phyloP scores from a whole-genome alignment of 441 rosid species.

The Corymbia calophylla region DNA sequence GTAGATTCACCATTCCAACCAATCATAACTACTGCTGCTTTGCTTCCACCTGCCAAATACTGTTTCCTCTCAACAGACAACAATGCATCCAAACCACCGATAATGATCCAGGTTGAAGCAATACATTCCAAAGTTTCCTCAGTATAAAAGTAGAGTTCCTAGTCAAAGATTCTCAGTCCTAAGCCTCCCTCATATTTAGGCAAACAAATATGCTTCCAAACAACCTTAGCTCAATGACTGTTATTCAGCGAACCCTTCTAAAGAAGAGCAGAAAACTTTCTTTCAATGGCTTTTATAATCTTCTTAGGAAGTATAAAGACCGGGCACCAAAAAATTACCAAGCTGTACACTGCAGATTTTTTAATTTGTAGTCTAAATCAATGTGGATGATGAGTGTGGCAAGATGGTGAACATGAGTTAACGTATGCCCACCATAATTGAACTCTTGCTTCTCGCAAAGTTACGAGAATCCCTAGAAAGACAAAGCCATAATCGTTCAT shows the following conservation, averaged over 20 bases:
- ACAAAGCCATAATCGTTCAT: background rate
- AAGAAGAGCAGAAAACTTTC: background rate
- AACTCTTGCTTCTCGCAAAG: background rate
- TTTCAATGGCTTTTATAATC: background rate
- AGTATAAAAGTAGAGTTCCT: background rate
- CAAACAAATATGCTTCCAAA: background rate
- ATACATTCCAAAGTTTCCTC: background rate
- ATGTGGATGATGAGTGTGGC: background rate
- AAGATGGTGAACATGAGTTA: background rate
- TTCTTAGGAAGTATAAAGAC: background rate
- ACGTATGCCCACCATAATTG: background rate
- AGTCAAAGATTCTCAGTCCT: background rate
- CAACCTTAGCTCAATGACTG: background rate
- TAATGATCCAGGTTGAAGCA: background rate
- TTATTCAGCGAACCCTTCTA: background rate
- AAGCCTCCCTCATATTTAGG: background rate
- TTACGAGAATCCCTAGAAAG: background rate
- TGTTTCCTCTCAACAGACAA: background rate
- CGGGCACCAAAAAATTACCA: background rate
- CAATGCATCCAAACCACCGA: background rate
- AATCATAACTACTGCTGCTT: background rate
- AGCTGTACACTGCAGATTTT: background rate
- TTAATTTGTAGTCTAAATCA: background rate
- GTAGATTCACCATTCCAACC: background rate
- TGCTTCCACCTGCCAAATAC: background rate